Evolutionary conservation across 441 rosid genomes (phyloP).

Genomic region (Pelargonium fulgidum): DNA sequence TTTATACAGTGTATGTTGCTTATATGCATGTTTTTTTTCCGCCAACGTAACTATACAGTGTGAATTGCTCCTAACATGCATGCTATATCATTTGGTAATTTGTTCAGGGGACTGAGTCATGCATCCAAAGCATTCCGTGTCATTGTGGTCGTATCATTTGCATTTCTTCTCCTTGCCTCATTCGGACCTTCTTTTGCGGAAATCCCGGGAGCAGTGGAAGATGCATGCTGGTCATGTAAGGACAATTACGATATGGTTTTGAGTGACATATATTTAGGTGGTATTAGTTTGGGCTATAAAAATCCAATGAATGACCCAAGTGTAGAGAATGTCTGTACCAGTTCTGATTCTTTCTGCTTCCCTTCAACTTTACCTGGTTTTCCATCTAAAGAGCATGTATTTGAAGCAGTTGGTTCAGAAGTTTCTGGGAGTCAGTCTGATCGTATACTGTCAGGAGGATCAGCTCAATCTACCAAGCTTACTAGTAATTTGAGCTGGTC

Average conservation of each 20-base stretch:
- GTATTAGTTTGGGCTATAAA: slow-evolving; percentile 27
- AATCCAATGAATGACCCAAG: slow-evolving; percentile 26
- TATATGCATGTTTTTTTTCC: background rate
- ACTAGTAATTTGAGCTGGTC: slow-evolving; percentile 40
- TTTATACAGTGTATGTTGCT: background rate
- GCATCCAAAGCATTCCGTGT: slow-evolving; percentile 34
- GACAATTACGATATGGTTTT: slow-evolving; percentile 29
- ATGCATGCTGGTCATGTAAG: slow-evolving; percentile 34
- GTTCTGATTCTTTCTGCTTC: slow-evolving; percentile 54
- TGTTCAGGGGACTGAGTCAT: slow-evolving; percentile 47
- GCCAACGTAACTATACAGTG: slow-evolving; percentile 4
- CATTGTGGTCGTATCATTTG: slow-evolving; percentile 51
- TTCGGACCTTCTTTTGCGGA: slow-evolving; percentile 39
- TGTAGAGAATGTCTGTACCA: slow-evolving; percentile 38
- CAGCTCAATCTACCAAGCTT: slow-evolving; percentile 25
- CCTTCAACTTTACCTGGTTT: slow-evolving; percentile 58
- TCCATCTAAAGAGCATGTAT: slow-evolving; percentile 25
- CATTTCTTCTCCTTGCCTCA: slow-evolving; percentile 37
- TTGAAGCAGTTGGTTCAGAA: slow-evolving; percentile 29
- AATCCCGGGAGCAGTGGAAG: slow-evolving; percentile 40
- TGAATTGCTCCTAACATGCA: slow-evolving; percentile 7
- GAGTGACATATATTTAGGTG: slow-evolving; percentile 26
- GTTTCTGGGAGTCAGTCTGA: slow-evolving; percentile 31
- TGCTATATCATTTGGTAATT: slow-evolving; percentile 21
- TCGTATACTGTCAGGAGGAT: slow-evolving; percentile 27